These are phyloP conservation scores for Penicillium cataractarum DNA, from an alignment of 495 filamentous ascomycete species.

Conservation along the genomic window DNA sequence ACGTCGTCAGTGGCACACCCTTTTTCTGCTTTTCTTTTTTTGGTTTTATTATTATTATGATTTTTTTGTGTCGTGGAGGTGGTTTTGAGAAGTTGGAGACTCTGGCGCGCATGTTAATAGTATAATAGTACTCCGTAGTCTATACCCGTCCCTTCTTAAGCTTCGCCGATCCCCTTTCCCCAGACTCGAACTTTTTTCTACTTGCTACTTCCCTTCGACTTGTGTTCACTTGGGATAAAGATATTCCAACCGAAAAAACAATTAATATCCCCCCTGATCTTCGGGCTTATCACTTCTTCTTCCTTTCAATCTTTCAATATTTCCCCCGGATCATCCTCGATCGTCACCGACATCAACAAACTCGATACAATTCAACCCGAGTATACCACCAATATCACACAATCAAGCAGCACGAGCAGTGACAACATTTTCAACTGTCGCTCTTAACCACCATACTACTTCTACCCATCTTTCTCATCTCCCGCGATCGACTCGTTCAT, in stretches of 20 bases:
- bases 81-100: neutral
- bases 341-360: slow-evolving; percentile 4
- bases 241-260: slow-evolving; percentile 20
- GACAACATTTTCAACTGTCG: neutral
- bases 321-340: slow-evolving; percentile 24
- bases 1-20: slow-evolving; percentile 52
- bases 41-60: slow-evolving; percentile 12
- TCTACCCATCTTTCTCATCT: neutral
- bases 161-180: slow-evolving; percentile 73
- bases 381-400: neutral
- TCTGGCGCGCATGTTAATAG: neutral
- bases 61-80: neutral
- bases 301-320: slow-evolving; percentile 12
- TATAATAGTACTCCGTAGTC: too few species aligned
- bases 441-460: neutral
- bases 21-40: neutral
- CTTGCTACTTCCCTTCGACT: slow-evolving; percentile 33
- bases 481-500: slow-evolving; percentile 24
- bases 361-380: neutral
- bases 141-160: slow-evolving; percentile 63
- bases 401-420: neutral
- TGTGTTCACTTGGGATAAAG: slow-evolving; percentile 24
- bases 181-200: slow-evolving; percentile 28
- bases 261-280: slow-evolving; percentile 22
- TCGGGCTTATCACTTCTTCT: slow-evolving; percentile 38